Conservation (phyloP, 352 stramenopile genomes). For the Pythium grandisporangium region DNA sequence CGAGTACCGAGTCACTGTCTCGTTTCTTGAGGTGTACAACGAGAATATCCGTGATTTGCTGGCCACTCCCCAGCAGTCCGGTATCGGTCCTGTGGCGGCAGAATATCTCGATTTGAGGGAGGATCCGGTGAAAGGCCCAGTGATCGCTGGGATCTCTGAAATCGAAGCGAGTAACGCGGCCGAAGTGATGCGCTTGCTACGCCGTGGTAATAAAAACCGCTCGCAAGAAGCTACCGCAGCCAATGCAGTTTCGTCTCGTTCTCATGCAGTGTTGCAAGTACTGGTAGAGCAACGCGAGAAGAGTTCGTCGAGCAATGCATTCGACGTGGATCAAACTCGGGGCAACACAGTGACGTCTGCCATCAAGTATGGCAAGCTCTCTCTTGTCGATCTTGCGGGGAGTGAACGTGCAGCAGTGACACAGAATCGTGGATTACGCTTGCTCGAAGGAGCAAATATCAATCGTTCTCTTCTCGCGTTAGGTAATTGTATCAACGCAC, state of each 20-base stretch:
- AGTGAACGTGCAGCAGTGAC: conserved; percentile 87
- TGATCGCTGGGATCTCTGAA: conserved; percentile 82
- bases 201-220: conserved; percentile 77
- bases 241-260: conserved; percentile 84
- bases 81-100: background rate
- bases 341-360: conserved; percentile 10
- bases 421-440: conserved; percentile 76
- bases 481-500: conserved; percentile 91
- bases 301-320: conserved; percentile 9
- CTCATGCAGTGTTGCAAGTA: conserved; percentile 85
- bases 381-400: conserved; percentile 86
- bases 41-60: conserved; percentile 91
- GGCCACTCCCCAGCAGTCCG: conserved; percentile 6
- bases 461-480: conserved; percentile 87
- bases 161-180: conserved; percentile 64
- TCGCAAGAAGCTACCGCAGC: conserved; percentile 85
- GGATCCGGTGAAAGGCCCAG: conserved; percentile 76
- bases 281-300: conserved; percentile 67
- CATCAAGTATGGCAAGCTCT: conserved; percentile 85
- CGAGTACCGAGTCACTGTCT: conserved; percentile 68
- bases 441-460: conserved; percentile 90
- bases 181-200: conserved; percentile 84
- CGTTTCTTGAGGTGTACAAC: conserved; percentile 91
- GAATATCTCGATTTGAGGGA: conserved; percentile 77
- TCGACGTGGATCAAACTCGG: conserved; percentile 8